Evolutionary conservation across 2,329 filamentous ascomycete genomes (phyloP).

Genomic region (Tolypocladium album): DNA sequence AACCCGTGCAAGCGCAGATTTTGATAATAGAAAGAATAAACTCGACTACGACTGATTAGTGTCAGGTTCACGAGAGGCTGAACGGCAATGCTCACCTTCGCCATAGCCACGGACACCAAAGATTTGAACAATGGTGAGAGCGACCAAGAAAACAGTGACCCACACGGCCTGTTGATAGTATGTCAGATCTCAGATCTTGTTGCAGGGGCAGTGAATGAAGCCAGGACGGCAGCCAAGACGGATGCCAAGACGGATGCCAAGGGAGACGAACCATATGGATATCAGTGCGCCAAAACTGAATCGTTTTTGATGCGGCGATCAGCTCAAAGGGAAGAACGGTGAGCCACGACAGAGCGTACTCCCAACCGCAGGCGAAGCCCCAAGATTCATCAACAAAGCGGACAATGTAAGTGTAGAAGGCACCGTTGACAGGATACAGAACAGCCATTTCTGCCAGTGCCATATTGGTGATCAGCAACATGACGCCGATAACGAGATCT

Average conservation of each 20-base stretch:
- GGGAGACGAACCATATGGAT: background rate
- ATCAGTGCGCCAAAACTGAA: background rate
- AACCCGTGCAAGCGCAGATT: background rate
- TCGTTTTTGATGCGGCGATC: background rate
- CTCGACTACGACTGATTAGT: background rate
- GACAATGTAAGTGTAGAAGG: background rate
- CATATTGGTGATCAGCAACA: background rate
- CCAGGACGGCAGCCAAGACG: background rate
- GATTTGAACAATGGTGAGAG: background rate
- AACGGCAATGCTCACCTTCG: background rate
- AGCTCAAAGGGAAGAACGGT: background rate
- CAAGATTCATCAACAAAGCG: background rate
- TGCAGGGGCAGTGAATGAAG: background rate
- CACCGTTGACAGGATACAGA: background rate
- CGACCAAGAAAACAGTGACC: background rate
- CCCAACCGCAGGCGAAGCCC: background rate
- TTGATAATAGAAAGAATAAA: background rate
- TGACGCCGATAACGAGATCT: background rate
- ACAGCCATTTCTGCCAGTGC: background rate
- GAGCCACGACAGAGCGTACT: background rate
- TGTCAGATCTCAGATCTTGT: background rate
- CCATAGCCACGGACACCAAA: background rate
- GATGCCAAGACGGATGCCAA: background rate
- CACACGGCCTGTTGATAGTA: background rate
- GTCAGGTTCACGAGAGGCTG: background rate